phyloP scores from a whole-genome alignment of 768 basidiomycete genomes.

The Coprinellus aureogranulatus region DNA sequence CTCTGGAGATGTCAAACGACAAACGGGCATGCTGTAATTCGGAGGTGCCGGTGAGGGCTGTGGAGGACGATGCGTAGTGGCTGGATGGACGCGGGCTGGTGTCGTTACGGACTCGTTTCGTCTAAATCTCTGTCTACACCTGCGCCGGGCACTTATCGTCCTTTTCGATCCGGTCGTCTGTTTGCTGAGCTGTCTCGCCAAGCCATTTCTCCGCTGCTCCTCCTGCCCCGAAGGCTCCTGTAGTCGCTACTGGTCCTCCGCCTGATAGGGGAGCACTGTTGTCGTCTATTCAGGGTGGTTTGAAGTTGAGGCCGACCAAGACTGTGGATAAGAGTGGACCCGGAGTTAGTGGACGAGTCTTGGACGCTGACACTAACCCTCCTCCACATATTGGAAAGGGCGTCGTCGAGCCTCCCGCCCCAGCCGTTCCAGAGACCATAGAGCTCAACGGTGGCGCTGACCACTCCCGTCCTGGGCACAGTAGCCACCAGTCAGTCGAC shows the following conservation, averaged over 20 bases:
- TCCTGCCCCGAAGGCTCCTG: constrained; percentile 33
- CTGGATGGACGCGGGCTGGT: too few species aligned
- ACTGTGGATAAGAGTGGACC: constrained; percentile 84
- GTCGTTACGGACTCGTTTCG: too few species aligned
- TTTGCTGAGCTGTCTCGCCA: too few species aligned
- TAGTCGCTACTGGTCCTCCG: constrained; percentile 33
- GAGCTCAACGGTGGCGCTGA: constrained; percentile 8
- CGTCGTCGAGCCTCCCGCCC: neutral
- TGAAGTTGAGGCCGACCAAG: constrained; percentile 65
- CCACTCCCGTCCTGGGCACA: constrained; percentile 25
- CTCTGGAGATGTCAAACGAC: too few species aligned
- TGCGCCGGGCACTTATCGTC: too few species aligned
- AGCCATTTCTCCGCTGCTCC: constrained; percentile 40
- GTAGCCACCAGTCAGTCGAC: constrained; percentile 77
- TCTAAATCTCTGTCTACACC: too few species aligned
- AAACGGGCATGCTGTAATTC: too few species aligned
- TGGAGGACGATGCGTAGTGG: too few species aligned
- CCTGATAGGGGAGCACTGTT: constrained; percentile 68
- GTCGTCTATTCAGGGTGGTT: constrained; percentile 74
- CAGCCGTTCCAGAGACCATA: too few species aligned
- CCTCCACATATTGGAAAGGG: constrained; percentile 64
- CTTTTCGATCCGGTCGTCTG: too few species aligned
- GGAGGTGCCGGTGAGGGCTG: too few species aligned
- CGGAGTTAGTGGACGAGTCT: constrained; percentile 66
- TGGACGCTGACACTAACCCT: constrained; percentile 65